phyloP scores from a whole-genome alignment of 2,329 filamentous ascomycete genomes.

The Escovopsis sp. region DNA sequence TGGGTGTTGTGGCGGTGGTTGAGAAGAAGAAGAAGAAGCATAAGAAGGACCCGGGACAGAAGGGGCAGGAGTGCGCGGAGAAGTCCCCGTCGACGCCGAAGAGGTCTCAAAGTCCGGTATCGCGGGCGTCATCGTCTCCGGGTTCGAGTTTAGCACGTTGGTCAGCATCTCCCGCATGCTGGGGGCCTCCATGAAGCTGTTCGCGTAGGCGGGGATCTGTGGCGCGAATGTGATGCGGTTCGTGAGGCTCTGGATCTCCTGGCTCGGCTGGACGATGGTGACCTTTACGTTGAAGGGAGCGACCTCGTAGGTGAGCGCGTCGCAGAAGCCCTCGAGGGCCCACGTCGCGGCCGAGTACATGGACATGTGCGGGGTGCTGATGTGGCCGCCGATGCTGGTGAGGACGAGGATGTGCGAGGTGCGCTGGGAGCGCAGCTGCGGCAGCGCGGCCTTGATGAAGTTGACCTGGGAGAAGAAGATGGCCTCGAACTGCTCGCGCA shows the following conservation, averaged over 20 bases:
- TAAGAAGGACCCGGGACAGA: conserved; percentile 2
- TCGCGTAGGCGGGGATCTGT: conserved; percentile 42
- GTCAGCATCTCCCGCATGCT: conserved; percentile 71
- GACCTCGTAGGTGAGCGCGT: conserved; percentile 89
- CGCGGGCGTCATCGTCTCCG: conserved; percentile 39
- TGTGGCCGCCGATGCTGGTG: conserved; percentile 79
- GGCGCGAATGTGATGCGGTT: conserved; percentile 79
- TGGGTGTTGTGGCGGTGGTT: too few relatives aligned
- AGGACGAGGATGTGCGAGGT: conserved; percentile 84
- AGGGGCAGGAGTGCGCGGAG: neutral
- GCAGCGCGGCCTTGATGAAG: conserved; percentile 79
- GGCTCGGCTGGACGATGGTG: conserved; percentile 88
- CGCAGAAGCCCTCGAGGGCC: conserved; percentile 92
- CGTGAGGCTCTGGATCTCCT: conserved; percentile 77
- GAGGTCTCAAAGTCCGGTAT: conserved; percentile 14
- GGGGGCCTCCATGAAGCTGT: conserved; percentile 44
- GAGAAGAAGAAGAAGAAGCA: too few relatives aligned
- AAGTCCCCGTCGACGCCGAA: conserved; percentile 17
- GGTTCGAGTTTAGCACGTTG: conserved; percentile 63
- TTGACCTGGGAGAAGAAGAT: conserved; percentile 96
- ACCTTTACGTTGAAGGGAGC: conserved; percentile 94
- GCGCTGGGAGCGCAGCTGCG: conserved; percentile 62
- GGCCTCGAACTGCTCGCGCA: conserved; percentile 83
- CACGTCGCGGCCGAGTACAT: conserved; percentile 88
- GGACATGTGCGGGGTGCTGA: conserved; percentile 80